Evolutionary conservation across 2,329 filamentous ascomycete genomes (phyloP).

Genomic region (Oidium heveae): DNA sequence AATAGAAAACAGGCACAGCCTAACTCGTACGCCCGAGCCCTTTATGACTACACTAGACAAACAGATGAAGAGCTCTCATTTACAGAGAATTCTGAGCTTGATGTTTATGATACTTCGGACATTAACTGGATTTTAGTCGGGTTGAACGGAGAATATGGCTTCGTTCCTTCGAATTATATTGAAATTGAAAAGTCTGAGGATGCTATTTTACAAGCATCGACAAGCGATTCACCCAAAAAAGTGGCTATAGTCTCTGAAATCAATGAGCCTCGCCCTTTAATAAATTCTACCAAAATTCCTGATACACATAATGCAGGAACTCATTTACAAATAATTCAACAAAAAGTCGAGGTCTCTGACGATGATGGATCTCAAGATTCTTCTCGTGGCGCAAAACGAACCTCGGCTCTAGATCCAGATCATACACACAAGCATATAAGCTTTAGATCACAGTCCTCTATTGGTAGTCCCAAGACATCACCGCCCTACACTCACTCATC

Average conservation of each 20-base stretch:
- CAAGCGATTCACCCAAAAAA: constrained; percentile 9
- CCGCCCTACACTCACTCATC: constrained; percentile 26
- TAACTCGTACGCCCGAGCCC: constrained; percentile 50
- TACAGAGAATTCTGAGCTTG: constrained; percentile 57
- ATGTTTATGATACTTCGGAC: constrained; percentile 75
- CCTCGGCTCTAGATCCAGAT: constrained; percentile 23
- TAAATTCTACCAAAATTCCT: constrained; percentile 16
- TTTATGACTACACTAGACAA: constrained; percentile 94
- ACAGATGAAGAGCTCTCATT: constrained; percentile 97
- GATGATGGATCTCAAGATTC: constrained; percentile 33
- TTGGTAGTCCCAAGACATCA: constrained; percentile 18
- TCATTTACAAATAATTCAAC: constrained; percentile 19
- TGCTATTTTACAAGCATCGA: constrained; percentile 13
- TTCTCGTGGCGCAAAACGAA: constrained; percentile 25
- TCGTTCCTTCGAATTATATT: constrained; percentile 91
- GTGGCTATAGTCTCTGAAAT: constrained; percentile 11
- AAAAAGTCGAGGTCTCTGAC: constrained; percentile 42
- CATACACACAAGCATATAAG: not conserved
- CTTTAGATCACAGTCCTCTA: constrained; percentile 17
- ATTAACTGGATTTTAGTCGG: constrained; percentile 94
- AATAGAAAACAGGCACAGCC: constrained; percentile 29
- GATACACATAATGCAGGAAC: constrained; percentile 20
- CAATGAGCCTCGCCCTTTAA: constrained; percentile 13
- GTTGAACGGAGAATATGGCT: constrained; percentile 63
- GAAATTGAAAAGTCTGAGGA: constrained; percentile 30